Conservation (phyloP, 1,139 yeast genomes). For the Maudiozyma humilis region DNA sequence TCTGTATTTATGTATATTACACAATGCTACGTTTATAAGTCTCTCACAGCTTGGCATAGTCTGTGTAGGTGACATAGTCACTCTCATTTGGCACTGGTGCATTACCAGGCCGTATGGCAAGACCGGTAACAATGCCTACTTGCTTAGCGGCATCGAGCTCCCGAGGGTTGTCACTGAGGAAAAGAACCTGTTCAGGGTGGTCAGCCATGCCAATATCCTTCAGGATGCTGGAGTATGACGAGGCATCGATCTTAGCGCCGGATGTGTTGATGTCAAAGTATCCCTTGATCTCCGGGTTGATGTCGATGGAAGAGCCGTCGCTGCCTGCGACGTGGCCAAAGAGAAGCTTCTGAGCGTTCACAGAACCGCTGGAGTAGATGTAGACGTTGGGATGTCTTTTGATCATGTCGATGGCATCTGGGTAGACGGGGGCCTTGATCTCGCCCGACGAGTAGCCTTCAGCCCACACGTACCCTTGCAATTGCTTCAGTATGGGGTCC, state of each 20-base stretch:
- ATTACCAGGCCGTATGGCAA: constrained; percentile 75
- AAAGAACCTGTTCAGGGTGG: constrained; percentile 38
- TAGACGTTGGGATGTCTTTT: constrained; percentile 37
- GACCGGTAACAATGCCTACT: constrained; percentile 52
- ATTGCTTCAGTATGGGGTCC: constrained; percentile 64
- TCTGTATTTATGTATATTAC: neutral
- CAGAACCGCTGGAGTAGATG: constrained; percentile 89
- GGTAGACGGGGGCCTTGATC: constrained; percentile 66
- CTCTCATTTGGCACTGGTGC: constrained; percentile 36
- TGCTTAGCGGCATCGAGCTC: constrained; percentile 65
- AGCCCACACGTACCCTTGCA: constrained; percentile 83
- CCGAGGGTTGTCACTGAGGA: constrained; percentile 64
- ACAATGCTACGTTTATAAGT: neutral
- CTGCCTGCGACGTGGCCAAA: constrained; percentile 51
- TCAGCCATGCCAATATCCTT: constrained; percentile 36
- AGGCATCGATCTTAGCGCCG: constrained; percentile 55
- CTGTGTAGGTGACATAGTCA: constrained; percentile 12
- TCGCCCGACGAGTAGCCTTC: constrained; percentile 68
- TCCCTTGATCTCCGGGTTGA: constrained; percentile 49
- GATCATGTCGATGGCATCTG: constrained; percentile 61
- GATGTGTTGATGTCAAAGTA: constrained; percentile 82
- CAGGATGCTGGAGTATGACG: constrained; percentile 54
- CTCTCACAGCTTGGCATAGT: constrained; percentile 7
- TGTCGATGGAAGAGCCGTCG: constrained; percentile 33
- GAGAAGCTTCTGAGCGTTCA: constrained; percentile 73